Evolutionary conservation across 1,139 yeast genomes (phyloP).

Genomic region (Pichia sp.): DNA sequence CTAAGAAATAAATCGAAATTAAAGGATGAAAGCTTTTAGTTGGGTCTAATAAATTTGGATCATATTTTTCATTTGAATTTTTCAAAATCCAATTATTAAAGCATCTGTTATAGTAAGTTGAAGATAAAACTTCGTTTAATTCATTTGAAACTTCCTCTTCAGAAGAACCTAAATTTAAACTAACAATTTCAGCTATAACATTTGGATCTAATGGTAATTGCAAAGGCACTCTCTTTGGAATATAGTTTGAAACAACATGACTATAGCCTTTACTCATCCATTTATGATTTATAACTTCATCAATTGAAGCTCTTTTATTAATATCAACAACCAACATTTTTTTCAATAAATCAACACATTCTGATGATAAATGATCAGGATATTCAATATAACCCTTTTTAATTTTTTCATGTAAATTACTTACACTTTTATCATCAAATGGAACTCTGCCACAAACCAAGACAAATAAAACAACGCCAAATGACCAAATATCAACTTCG

Average conservation of each 20-base stretch:
- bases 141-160: slow-evolving; percentile 53
- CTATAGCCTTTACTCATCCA: slow-evolving; percentile 95
- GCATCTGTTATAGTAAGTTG: slow-evolving; percentile 64
- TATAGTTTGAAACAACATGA: slow-evolving; percentile 57
- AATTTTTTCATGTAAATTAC: slow-evolving; percentile 88
- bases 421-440: slow-evolving; percentile 91
- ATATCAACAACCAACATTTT: slow-evolving; percentile 94
- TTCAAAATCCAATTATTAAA: slow-evolving; percentile 55
- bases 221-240: slow-evolving; percentile 75
- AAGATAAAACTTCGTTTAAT: slow-evolving; percentile 51
- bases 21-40: slow-evolving; percentile 86
- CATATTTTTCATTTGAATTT: slow-evolving; percentile 24
- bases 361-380: slow-evolving; percentile 74
- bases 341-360: slow-evolving; percentile 75
- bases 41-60: slow-evolving; percentile 49
- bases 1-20: slow-evolving; percentile 78
- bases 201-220: slow-evolving; percentile 63
- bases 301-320: slow-evolving; percentile 64
- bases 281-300: slow-evolving; percentile 80
- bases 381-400: slow-evolving; percentile 90
- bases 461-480: slow-evolving; percentile 92
- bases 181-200: slow-evolving; percentile 69
- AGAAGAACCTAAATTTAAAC: slow-evolving; percentile 65
- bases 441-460: slow-evolving; percentile 97
- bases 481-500: slow-evolving; percentile 97